Evolutionary conservation across 768 basidiomycete species (phyloP).

Genomic region (Pleurotus tuber-regium): DNA sequence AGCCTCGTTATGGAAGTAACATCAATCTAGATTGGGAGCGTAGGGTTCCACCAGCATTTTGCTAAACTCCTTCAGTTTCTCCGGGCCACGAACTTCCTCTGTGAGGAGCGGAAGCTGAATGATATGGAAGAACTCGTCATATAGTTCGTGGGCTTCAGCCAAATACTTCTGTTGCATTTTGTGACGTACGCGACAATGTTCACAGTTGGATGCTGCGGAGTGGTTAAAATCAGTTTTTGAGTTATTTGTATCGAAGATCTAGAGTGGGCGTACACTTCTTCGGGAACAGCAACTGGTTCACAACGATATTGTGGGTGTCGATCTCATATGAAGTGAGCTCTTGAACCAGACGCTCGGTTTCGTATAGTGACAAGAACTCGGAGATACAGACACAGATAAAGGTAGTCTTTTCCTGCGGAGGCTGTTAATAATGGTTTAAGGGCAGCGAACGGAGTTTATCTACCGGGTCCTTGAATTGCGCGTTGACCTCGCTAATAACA

Average conservation of each 20-base stretch:
- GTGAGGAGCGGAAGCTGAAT: slow-evolving; percentile 89
- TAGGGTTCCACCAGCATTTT: slow-evolving; percentile 88
- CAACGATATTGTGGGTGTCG: slow-evolving; percentile 98
- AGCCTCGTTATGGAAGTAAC: no score
- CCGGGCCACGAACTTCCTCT: slow-evolving; percentile 94
- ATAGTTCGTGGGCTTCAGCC: slow-evolving; percentile 92
- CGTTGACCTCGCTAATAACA: slow-evolving; percentile 97
- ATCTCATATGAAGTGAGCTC: slow-evolving; percentile 93
- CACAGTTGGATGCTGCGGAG: slow-evolving; percentile 79
- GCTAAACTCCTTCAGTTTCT: slow-evolving; percentile 91
- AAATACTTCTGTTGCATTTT: slow-evolving; percentile 99
- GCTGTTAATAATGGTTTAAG: background rate
- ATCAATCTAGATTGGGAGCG: slow-evolving; percentile 17
- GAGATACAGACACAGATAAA: slow-evolving; percentile 99
- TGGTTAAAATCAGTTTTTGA: slow-evolving; percentile 3
- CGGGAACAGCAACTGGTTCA: slow-evolving; percentile 96
- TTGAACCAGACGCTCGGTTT: slow-evolving; percentile 97
- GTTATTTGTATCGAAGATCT: background rate
- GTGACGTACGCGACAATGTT: slow-evolving; percentile 91
- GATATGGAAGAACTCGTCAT: slow-evolving; percentile 98
- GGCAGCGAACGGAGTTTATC: slow-evolving; percentile 25
- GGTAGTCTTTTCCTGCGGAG: slow-evolving; percentile 90
- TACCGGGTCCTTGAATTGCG: slow-evolving; percentile 98
- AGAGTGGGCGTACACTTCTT: slow-evolving; percentile 62
- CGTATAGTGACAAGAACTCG: slow-evolving; percentile 96